Base-by-base conservation (phyloP, 768 basidiomycete species). In the Pleurotus cornucopiae region DNA sequence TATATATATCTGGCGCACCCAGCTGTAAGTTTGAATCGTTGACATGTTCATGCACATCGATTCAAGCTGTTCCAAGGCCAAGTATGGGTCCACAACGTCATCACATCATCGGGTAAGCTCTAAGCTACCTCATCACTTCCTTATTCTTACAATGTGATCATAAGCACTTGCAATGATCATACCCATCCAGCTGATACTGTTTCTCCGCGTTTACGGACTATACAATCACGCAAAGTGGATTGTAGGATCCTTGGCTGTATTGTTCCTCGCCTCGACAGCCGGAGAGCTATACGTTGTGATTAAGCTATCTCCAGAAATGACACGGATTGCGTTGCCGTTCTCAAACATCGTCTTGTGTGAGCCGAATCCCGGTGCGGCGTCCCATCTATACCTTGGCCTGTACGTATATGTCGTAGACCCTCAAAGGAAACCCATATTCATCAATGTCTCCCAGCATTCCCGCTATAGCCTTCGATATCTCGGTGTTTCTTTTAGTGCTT, bases 301-400 rank as follows among this genome's bases (percentile, higher is more conserved):
- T 5, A 12, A 18, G n/a, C 37, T 52, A 34, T 18, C 49, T 1
- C 49, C 49, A 16, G 38, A 9, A 12, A 21, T 52, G 20, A 39
- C 21, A 13, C 49, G 34, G 13, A 23, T 41, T 16, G 26, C 6
- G 12, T 21, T 52, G 13, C 49, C 49, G 7, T 40, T 52, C 16
- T 39, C 37, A 2, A 6, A 25, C 46, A 52, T 52, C 30, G 14
- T 52, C 14, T 34, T 20, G 7, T 52, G 49, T 21, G 9, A 11
- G 13, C 34, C 30, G 7, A 52, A 3, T 52, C 6, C 26, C 9
- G 26, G 41, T 14, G 16, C 34, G 3, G 9, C 3, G 16, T 16
- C n/a, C 16, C n/a, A 52, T 52, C 14, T 49, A 39, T 52, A 52
- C 21, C 49, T 52, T 21, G 38, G 20, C 7, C 18, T 52, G 49